phyloP scores from a whole-genome alignment of 805 yeast genomes.

The Wickerhamomyces strasburgensis region DNA sequence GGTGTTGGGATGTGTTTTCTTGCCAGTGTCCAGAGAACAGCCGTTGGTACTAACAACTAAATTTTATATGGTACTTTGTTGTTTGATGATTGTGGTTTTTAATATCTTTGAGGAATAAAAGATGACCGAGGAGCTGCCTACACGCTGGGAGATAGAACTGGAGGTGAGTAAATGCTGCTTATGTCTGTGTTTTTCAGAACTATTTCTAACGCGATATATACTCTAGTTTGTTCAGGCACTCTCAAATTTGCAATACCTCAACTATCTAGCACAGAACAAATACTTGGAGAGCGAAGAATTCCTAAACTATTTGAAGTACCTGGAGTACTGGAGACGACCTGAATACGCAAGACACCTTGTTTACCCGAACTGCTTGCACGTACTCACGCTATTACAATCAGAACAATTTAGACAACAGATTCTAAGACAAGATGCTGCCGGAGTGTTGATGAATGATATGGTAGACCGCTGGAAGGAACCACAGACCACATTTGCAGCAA shows the following conservation, averaged over 20 bases:
- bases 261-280: constrained; percentile 80
- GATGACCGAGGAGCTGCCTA: constrained; percentile 43
- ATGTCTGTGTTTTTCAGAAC: not conserved
- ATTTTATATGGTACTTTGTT: no score
- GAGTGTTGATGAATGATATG: constrained; percentile 68
- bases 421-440: constrained; percentile 51
- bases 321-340: constrained; percentile 81
- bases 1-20: constrained; percentile 3
- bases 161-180: constrained; percentile 60
- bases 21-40: not conserved
- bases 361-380: constrained; percentile 83
- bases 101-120: no score
- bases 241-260: constrained; percentile 83
- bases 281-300: constrained; percentile 69
- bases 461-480: constrained; percentile 54
- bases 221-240: constrained; percentile 80
- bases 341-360: constrained; percentile 65
- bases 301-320: constrained; percentile 68
- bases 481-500: constrained; percentile 23
- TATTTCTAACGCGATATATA: no score
- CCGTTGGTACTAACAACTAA: no score
- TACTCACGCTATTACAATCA: constrained; percentile 47
- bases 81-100: no score
- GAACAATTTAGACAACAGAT: constrained; percentile 52
- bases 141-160: constrained; percentile 83